phyloP scores from a whole-genome alignment of 331 rosid species.

The Telfairia occidentalis region DNA sequence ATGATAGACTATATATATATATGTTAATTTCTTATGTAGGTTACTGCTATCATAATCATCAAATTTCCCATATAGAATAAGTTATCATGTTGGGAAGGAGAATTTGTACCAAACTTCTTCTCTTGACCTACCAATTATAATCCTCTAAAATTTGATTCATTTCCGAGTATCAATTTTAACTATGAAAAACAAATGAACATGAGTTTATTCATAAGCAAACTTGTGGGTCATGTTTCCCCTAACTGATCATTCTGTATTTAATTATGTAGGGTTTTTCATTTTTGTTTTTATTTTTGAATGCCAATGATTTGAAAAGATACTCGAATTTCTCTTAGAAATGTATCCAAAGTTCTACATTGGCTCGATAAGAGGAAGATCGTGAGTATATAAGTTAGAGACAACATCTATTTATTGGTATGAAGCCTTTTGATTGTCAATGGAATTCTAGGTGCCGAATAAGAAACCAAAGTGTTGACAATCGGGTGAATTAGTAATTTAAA shows the following conservation, averaged over 20 bases:
- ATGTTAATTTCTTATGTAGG: not conserved
- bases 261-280: not conserved
- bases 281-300: no score
- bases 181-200: not conserved
- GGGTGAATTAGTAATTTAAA: not conserved
- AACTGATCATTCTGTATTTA: not conserved
- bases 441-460: no score
- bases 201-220: not conserved
- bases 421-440: no score
- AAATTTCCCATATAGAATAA: not conserved
- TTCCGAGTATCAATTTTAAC: not conserved
- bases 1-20: no score
- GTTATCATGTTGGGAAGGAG: not conserved
- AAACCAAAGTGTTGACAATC: no score
- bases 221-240: not conserved
- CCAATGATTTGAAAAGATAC: no score
- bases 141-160: not conserved
- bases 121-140: not conserved
- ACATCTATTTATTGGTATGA: no score
- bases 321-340: no score
- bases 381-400: no score
- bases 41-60: no score
- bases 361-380: no score
- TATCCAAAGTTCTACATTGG: no score
- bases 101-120: not conserved